phyloP scores from a whole-genome alignment of 1,284 basidiomycete species.

The Apiotrichum laibachii region DNA sequence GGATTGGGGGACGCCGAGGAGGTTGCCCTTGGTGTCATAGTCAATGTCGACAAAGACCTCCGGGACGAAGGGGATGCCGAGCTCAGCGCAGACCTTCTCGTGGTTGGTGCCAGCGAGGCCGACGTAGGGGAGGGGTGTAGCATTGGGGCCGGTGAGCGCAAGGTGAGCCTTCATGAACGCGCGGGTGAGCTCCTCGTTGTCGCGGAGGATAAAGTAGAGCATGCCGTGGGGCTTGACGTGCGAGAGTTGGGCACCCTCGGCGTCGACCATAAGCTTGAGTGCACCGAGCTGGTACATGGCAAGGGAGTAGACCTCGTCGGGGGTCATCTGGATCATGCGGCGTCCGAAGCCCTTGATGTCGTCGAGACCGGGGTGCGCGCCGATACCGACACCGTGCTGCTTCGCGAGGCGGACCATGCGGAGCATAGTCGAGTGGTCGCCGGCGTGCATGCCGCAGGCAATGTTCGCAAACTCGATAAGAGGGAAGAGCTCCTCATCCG shows the following conservation, averaged over 20 bases:
- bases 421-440: constrained; percentile 44
- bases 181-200: constrained; percentile 32
- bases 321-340: constrained; percentile 16
- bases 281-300: constrained; percentile 42
- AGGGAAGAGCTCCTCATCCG: constrained; percentile 44
- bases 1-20: constrained; percentile 38
- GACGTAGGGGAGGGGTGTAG: constrained; percentile 33
- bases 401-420: constrained; percentile 41
- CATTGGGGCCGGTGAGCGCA: constrained; percentile 25
- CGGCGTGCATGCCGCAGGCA: constrained; percentile 47
- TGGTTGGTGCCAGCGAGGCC: constrained; percentile 44
- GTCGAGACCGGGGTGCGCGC: constrained; percentile 31
- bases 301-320: constrained; percentile 21
- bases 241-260: constrained; percentile 32
- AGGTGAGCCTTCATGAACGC: constrained; percentile 39
- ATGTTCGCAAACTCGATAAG: constrained; percentile 39
- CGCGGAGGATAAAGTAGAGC: constrained; percentile 40
- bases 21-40: constrained; percentile 32
- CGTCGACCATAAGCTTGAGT: constrained; percentile 40
- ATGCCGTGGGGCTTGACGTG: constrained; percentile 32
- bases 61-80: constrained; percentile 42
- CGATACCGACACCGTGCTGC: constrained; percentile 40
- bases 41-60: constrained; percentile 41
- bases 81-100: constrained; percentile 37
- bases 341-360: constrained; percentile 21